These are phyloP conservation scores for Terana coerulea DNA, from an alignment of 768 basidiomycete genomes.

Conservation along the genomic window DNA sequence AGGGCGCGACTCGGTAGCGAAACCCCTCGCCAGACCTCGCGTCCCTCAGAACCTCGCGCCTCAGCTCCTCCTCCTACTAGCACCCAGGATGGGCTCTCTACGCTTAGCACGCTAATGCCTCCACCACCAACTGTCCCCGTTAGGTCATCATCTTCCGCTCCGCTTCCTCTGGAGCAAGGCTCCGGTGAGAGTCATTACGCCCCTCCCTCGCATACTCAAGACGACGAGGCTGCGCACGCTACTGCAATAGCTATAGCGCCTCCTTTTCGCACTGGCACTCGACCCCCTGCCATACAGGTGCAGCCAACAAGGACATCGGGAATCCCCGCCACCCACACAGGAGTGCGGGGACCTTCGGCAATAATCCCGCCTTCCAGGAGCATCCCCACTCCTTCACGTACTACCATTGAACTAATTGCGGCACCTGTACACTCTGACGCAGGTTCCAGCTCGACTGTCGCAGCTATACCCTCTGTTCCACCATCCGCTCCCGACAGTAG, in stretches of 20 bases:
- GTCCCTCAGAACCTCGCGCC: slow-evolving; percentile 16
- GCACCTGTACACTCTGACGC: neutral
- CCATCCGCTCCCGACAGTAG: too few species aligned
- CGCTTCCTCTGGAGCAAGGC: too few species aligned
- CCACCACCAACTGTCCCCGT: slow-evolving; percentile 14
- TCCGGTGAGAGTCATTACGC: too few species aligned
- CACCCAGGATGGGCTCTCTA: neutral
- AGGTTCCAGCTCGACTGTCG: neutral
- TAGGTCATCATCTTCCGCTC: too few species aligned
- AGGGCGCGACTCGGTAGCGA: slow-evolving; percentile 37
- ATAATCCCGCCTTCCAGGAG: too few species aligned
- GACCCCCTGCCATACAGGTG: slow-evolving; percentile 3
- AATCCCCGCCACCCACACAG: too few species aligned
- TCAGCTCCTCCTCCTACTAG: slow-evolving; percentile 1
- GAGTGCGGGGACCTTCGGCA: too few species aligned
- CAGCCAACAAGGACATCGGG: too few species aligned
- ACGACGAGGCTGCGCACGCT: too few species aligned
- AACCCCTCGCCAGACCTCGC: slow-evolving; percentile 23
- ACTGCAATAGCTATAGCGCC: neutral
- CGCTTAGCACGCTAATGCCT: slow-evolving; percentile 5
- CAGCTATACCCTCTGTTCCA: too few species aligned
- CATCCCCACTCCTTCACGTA: neutral
- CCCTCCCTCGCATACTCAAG: too few species aligned
- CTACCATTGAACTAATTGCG: too few species aligned
- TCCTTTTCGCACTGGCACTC: neutral